Evolutionary conservation across 1,139 yeast species (phyloP).

Genomic region (Diutina catenulata): DNA sequence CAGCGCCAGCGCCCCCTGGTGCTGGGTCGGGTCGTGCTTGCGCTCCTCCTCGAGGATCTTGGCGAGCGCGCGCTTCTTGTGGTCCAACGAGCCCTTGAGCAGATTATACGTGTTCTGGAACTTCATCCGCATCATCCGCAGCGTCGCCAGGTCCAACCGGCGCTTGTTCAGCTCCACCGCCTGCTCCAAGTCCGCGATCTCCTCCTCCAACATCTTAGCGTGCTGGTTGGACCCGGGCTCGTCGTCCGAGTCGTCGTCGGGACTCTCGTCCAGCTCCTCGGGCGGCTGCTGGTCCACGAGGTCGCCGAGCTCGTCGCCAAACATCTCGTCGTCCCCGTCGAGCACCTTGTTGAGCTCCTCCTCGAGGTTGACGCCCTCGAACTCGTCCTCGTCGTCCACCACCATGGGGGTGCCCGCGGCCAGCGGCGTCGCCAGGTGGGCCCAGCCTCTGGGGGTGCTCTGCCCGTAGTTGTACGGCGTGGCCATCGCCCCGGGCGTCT

Average conservation of each 20-base stretch:
- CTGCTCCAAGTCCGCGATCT: constrained; percentile 63
- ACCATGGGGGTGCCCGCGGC: neutral
- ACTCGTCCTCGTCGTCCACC: neutral
- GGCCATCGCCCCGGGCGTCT: constrained; percentile 1
- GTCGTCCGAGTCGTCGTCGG: constrained; percentile 21
- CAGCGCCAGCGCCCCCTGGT: neutral
- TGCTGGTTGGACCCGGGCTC: constrained; percentile 42
- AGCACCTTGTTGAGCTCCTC: constrained; percentile 4
- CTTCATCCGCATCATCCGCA: constrained; percentile 81
- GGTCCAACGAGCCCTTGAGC: constrained; percentile 66
- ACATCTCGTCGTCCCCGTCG: constrained; percentile 2
- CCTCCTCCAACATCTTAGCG: constrained; percentile 70
- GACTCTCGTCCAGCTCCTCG: constrained; percentile 25
- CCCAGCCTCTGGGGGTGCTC: neutral
- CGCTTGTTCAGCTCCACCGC: constrained; percentile 57
- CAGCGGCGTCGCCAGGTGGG: neutral
- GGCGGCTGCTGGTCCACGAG: constrained; percentile 17
- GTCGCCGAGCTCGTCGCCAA: constrained; percentile 16
- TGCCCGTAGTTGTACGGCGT: too few species aligned
- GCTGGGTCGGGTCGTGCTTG: constrained; percentile 6
- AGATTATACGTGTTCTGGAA: constrained; percentile 73
- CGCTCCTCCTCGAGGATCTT: constrained; percentile 19
- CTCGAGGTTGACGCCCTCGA: constrained; percentile 1
- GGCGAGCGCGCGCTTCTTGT: constrained; percentile 55
- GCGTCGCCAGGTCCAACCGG: constrained; percentile 68